Conservation (phyloP, 2,329 filamentous ascomycete genomes). For the Calonectria leucothoes region DNA sequence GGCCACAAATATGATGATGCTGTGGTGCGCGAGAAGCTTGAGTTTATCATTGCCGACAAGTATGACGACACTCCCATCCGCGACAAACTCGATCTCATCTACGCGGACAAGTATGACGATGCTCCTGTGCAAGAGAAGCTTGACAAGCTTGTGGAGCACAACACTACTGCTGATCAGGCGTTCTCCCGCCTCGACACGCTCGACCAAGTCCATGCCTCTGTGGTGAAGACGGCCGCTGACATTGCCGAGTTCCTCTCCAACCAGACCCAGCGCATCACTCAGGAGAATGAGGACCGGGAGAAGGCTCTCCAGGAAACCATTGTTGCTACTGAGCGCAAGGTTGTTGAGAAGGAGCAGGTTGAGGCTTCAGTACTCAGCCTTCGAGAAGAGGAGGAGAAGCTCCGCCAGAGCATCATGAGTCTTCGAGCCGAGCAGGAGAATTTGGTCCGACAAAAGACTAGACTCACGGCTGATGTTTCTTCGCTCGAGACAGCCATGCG, state of each 20-base stretch:
- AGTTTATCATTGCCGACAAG: slow-evolving; percentile 57
- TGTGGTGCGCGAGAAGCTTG: slow-evolving; percentile 44
- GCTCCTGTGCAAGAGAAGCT: slow-evolving; percentile 55
- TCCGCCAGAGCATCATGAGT: slow-evolving; percentile 66
- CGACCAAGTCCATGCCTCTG: slow-evolving; percentile 89
- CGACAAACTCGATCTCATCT: slow-evolving; percentile 55
- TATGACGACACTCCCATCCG: slow-evolving; percentile 64
- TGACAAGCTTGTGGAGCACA: slow-evolving; percentile 69
- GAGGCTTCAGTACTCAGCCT: slow-evolving; percentile 65
- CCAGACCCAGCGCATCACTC: slow-evolving; percentile 79
- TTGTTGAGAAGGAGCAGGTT: slow-evolving; percentile 72
- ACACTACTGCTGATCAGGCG: slow-evolving; percentile 74
- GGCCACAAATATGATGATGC: slow-evolving; percentile 44
- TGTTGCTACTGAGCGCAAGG: slow-evolving; percentile 82
- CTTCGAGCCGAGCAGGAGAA: slow-evolving; percentile 79
- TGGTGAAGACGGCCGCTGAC: slow-evolving; percentile 85
- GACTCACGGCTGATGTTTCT: slow-evolving; percentile 86
- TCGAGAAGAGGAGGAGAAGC: slow-evolving; percentile 63
- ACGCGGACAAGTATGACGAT: slow-evolving; percentile 73
- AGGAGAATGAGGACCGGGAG: slow-evolving; percentile 83
- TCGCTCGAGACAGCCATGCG: slow-evolving; percentile 90
- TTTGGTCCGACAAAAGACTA: slow-evolving; percentile 80
- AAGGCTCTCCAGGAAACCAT: slow-evolving; percentile 84
- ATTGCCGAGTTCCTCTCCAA: slow-evolving; percentile 84
- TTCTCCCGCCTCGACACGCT: slow-evolving; percentile 83